Evolutionary conservation across 2,329 filamentous ascomycete species (phyloP).

Genomic region (Colletotrichum spaethianum): DNA sequence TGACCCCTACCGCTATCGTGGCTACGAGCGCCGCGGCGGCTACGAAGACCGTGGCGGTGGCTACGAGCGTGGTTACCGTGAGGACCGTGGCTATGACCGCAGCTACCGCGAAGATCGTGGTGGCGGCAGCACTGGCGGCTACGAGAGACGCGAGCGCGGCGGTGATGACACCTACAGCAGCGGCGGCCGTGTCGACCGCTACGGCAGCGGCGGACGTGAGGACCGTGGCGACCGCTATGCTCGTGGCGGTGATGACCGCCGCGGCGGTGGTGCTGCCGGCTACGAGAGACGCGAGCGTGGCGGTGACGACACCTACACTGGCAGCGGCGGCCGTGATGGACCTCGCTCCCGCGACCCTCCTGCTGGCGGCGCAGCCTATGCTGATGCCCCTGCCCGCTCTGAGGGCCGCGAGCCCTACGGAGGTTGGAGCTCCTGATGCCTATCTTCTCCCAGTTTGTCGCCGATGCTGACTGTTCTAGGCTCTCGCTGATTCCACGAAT

Average conservation of each 20-base stretch:
- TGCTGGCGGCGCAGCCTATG: conserved; percentile 54
- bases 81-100: conserved; percentile 62
- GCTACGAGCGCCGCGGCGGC: conserved; percentile 60
- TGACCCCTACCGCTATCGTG: conserved; percentile 71
- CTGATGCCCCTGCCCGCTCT: conserved; percentile 58
- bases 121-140: conserved; percentile 55
- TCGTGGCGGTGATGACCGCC: conserved; percentile 59
- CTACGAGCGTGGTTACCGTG: conserved; percentile 66
- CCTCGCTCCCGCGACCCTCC: conserved; percentile 57
- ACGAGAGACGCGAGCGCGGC: conserved; percentile 71
- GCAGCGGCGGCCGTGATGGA: conserved; percentile 54
- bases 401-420: conserved; percentile 61
- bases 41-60: conserved; percentile 53
- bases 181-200: conserved; percentile 58
- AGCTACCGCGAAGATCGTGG: conserved; percentile 66
- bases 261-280: conserved; percentile 56
- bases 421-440: conserved; percentile 52
- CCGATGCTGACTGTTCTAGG: conserved; percentile 35
- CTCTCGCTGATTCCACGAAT: conserved; percentile 47
- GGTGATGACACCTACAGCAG: conserved; percentile 58
- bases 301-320: conserved; percentile 34
- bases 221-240: conserved; percentile 59
- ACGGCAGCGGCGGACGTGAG: conserved; percentile 59
- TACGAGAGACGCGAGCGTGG: conserved; percentile 67
- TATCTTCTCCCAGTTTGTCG: neutral